A percentile compares a stretch with the other conserved stretches of the same genome.
Evolutionary conservation across 1,139 yeast species (phyloP).

Genomic region (Saccharomyces uvarum): DNA sequence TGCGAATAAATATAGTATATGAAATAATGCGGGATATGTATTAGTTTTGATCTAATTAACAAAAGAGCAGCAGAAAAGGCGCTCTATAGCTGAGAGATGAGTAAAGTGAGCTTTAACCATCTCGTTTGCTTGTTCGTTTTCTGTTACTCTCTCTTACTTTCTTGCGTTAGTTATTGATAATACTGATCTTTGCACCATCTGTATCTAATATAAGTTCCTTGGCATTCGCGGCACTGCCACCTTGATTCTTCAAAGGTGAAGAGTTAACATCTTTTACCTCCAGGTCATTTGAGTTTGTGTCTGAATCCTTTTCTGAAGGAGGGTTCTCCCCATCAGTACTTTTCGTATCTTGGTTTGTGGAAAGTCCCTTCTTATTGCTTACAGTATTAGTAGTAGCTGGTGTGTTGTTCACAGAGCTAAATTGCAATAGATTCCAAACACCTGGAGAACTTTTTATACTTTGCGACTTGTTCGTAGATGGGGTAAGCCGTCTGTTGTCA

Average conservation of each 20-base stretch:
- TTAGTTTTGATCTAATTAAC: not conserved
- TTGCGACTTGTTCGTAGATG: slow-evolving; percentile 7
- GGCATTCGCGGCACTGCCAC: not conserved
- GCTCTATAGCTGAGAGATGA: not conserved
- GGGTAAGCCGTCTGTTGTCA: slow-evolving; percentile 6
- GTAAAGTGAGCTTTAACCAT: not conserved
- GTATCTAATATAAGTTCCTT: slow-evolving; percentile 25
- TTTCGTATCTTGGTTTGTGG: slow-evolving; percentile 2
- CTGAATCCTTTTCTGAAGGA: slow-evolving; percentile 5
- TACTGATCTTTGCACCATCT: slow-evolving; percentile 27
- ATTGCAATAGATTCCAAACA: slow-evolving; percentile 71
- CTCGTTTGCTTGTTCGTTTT: not conserved
- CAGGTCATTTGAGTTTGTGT: slow-evolving; percentile 4
- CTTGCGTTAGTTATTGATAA: slow-evolving; percentile 14
- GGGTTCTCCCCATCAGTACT: slow-evolving; percentile 3
- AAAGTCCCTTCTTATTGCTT: slow-evolving; percentile 5
- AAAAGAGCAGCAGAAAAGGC: not conserved
- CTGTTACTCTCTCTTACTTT: not conserved
- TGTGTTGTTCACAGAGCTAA: slow-evolving; percentile 44
- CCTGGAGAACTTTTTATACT: slow-evolving; percentile 46
- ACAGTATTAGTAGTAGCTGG: slow-evolving; percentile 16
- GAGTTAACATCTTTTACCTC: slow-evolving; percentile 10
- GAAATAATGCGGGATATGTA: not conserved
- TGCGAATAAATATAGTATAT: not conserved
- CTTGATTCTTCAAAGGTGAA: slow-evolving; percentile 17